A percentile compares a stretch with the other conserved stretches of the same genome.
Evolutionary conservation across 2,329 filamentous ascomycete genomes (phyloP).

Genomic region (Trichoderma polysporum): DNA sequence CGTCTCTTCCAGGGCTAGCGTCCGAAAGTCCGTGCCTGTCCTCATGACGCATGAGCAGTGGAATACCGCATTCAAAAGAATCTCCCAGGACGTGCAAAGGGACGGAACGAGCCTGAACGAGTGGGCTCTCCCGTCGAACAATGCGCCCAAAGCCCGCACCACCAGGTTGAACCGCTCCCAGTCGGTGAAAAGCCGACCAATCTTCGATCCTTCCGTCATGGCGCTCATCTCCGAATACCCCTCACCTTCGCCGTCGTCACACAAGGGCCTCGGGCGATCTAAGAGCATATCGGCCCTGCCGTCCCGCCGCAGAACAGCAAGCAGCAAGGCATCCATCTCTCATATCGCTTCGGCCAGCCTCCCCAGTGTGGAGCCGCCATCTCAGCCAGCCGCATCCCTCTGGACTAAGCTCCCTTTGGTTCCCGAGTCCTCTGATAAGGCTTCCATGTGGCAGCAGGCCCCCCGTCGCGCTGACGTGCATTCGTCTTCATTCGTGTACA

Average conservation of each 20-base stretch:
- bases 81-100: not conserved
- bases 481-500: not conserved
- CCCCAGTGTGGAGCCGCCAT: not conserved
- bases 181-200: constrained; percentile 6
- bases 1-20: not conserved
- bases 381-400: constrained; percentile 12
- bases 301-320: not conserved
- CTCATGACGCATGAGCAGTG: constrained; percentile 18
- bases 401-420: not conserved
- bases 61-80: constrained; percentile 10
- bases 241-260: not conserved
- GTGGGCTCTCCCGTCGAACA: not conserved
- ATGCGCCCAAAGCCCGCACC: not conserved
- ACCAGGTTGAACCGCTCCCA: constrained; percentile 3
- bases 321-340: not conserved
- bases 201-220: constrained; percentile 19
- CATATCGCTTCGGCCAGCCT: not conserved
- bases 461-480: not conserved
- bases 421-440: not conserved
- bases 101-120: not conserved
- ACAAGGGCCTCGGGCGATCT: not conserved
- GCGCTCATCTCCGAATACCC: constrained; percentile 14
- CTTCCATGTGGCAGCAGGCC: not conserved
- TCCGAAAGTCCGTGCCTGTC: constrained; percentile 6
- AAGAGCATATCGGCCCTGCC: constrained; percentile 12